Evolutionary conservation across 352 stramenopile genomes (phyloP), one percentile per base, ranked within the genome.

Genomic region (Globisporangium solare): DNA sequence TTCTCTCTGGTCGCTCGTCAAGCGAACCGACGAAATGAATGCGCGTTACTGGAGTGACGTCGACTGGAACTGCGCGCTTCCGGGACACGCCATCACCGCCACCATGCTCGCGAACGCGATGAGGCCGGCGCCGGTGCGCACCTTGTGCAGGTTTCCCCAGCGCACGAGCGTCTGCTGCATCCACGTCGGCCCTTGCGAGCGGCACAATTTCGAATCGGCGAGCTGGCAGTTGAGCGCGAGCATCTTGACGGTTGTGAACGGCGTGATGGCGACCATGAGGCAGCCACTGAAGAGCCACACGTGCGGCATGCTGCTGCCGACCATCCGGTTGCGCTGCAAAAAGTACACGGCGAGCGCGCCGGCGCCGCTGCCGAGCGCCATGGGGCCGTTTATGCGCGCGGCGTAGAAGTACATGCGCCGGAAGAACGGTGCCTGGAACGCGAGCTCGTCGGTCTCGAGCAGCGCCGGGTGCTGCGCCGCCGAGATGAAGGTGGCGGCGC

Each of bases 391-490:
- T 62, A 89, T 73, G 2, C 77, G 75, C 18, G 79, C 72, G 0
- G 82, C 82, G 60, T 86, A 79, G 52, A 83, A 87, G 68, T 92
- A 89, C 77, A 92, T 89, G 49, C 76, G 73, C 7, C 77, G 70
- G 64, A 92, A 92, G 66, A 88, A 92, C 1, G 79, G 73, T 7
- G 76, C 79, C 46, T 89, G 82, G 60, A 89, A 86, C 4, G 60
- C 61, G 22, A 83, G 47, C 27, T 69, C 61, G 41, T 74, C 60
- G 24, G 75, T 84, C 64, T 87, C 73, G 51, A 89, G 61, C 45
- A 92, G 67, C 47, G 79, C 77, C 41, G 82, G 82, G 37, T 89
- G 82, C 64, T 89, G 82, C 47, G 79, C 82, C 54, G 88, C 65
- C 18, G 68, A 82, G 61, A 92, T 89, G 66, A 79, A 92, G 37